These are phyloP conservation scores for Colletotrichum cuscutae DNA, from an alignment of 2,329 filamentous ascomycete genomes.

Conservation along the genomic window DNA sequence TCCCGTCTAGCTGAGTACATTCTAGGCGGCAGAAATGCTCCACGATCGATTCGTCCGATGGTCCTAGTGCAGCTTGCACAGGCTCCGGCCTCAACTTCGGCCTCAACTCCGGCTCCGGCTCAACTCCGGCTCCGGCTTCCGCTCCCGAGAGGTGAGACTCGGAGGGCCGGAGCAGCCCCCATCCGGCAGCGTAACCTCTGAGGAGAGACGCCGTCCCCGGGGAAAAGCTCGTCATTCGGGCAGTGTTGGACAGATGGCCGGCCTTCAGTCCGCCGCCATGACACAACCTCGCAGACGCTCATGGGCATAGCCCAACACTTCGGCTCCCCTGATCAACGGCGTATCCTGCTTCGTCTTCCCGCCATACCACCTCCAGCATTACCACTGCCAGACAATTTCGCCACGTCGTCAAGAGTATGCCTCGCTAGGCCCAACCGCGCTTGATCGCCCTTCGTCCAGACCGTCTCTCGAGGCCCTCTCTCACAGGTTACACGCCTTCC, in stretches of 20 bases:
- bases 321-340: background rate
- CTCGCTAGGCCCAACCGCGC: slow-evolving; percentile 21
- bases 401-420: slow-evolving; percentile 14
- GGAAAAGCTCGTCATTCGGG: too few relatives aligned
- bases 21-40: background rate
- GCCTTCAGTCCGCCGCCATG: background rate
- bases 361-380: background rate
- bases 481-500: background rate
- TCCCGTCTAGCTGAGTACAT: background rate
- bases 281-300: background rate
- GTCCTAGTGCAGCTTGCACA: too few relatives aligned
- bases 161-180: too few relatives aligned
- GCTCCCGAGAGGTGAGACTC: too few relatives aligned
- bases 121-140: background rate
- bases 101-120: background rate
- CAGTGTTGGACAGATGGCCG: too few relatives aligned
- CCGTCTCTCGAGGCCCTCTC: background rate
- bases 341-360: background rate
- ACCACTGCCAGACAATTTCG: background rate
- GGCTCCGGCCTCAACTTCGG: background rate
- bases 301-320: background rate
- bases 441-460: background rate
- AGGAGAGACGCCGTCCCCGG: too few relatives aligned
- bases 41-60: background rate
- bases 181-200: too few relatives aligned